Base-by-base conservation (phyloP, 164 flowering plant genomes). In the Sedum album region DNA sequence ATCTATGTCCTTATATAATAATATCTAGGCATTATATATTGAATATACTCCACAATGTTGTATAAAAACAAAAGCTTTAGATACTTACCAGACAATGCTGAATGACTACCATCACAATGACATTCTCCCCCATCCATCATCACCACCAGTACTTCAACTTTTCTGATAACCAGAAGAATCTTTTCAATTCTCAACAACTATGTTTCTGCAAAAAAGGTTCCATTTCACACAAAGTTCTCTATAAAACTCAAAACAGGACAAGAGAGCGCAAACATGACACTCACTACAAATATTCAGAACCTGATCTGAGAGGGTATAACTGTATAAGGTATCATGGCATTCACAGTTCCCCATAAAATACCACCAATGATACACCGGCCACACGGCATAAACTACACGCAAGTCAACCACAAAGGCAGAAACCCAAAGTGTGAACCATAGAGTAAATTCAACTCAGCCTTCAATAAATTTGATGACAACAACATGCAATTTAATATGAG, bases 181-280 rank as follows among this genome's bases (percentile, higher is more conserved):
- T 57, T 57, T 13, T 26, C 8, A 51, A 51, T 51, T 6, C 28
- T 51, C n/a, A 57, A 57, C 62, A 57, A 57, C 31, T 8, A 57
- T 57, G 62, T 57, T 26, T 51, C 25, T n/a, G 57, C 57, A 51
- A 23, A 51, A 51, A 51, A 51, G 57, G 21, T 51, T 21, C 25
- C 21, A 9, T 51, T 51, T 51, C 57, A 57, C 28, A 23, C 62
- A 57, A 57, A 57, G 20, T 26, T 57, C 20, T 57, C 62, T 28
- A 57, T 57, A 28, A 57, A 57, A 57, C 62, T 28, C 62, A 57
- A 57, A 57, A 57, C 62, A 28, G 62, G 62, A 57, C 62, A 57
- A 57, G 62, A 30, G 62, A 28, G 62, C 62, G 28, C 62, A 28
- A 57, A 57, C 62, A 57, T 28, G 33, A 57, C 62, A 28, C 62